Percentiles rank a stretch among this genome's conserved stretches.
Evolutionary conservation across 495 filamentous ascomycete species (phyloP).

Genomic region (Lasiosphaeria miniovina): DNA sequence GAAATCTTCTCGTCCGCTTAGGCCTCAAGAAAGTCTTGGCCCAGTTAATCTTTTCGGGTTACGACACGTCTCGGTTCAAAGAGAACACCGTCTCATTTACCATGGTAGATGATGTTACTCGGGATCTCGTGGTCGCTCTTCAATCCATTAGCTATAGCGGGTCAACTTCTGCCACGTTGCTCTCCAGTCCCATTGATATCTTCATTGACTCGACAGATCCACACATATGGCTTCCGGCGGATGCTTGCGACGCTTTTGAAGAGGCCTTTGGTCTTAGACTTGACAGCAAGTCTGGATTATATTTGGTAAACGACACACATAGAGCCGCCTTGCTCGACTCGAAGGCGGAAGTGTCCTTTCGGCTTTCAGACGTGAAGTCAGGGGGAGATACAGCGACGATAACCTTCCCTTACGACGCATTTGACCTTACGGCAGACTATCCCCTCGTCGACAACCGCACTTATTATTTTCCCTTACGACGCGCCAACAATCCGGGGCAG

Average conservation of each 20-base stretch:
- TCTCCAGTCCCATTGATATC: conserved; percentile 34
- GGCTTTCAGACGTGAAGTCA: conserved; percentile 38
- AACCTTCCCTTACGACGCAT: conserved; percentile 51
- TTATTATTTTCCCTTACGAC: conserved; percentile 53
- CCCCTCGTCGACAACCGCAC: conserved; percentile 36
- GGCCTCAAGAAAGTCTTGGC: conserved; percentile 48
- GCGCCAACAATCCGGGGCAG: conserved; percentile 48
- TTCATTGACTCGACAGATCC: conserved; percentile 55
- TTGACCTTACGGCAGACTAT: conserved; percentile 46
- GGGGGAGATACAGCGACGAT: conserved; percentile 47
- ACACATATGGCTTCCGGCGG: conserved; percentile 53
- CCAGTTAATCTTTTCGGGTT: conserved; percentile 57
- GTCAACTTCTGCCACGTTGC: conserved; percentile 27
- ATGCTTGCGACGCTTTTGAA: conserved; percentile 54
- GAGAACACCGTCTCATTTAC: conserved; percentile 47
- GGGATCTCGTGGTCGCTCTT: conserved; percentile 50
- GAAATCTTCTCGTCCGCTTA: conserved; percentile 10
- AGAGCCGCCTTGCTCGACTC: conserved; percentile 42
- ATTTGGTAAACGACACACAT: conserved; percentile 47
- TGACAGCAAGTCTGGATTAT: conserved; percentile 43
- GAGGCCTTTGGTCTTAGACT: conserved; percentile 48
- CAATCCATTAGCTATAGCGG: conserved; percentile 44
- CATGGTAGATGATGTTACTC: conserved; percentile 46
- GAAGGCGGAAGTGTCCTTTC: conserved; percentile 53
- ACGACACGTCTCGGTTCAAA: conserved; percentile 50